Base-by-base conservation (phyloP, 805 yeast genomes). In the Scheffersomyces coipomensis region DNA sequence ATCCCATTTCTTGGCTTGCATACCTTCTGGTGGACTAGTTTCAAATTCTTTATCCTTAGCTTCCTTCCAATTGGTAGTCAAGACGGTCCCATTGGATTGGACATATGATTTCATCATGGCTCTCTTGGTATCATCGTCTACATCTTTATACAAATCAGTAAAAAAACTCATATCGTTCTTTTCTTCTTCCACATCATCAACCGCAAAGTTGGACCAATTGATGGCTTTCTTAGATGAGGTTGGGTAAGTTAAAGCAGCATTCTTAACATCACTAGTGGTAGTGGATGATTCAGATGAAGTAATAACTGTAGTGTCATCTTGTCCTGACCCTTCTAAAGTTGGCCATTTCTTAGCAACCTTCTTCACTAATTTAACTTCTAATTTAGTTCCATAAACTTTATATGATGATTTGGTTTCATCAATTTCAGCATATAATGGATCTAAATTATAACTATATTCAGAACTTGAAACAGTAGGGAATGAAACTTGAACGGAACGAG, bases 61-160 rank as follows among this genome's bases (percentile, higher is more conserved):
- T 43, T 88, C 96, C 9, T 66, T 76, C 99, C 99, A 93, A 56
- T 88, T 86, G 3, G 99, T 93, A 33, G 95, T 87, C 42, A 93
- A 68, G 2, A 95, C 79, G 0, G 99, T 93, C 16, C 99, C 99
- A 51, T 86, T 85, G 50, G 96, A 86, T 62, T 93, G 97, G n/a
- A 79, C 72, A 53, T 78, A 93, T 38, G 96, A 87, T 66, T 93
- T 93, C 95, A 88, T 85, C 98, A 93, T 93, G 2, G 99, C 99
- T 37, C 95, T 72, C 49, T 71, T 71, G 1, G 95, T 83, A 52
- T 93, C 97, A 6, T 85, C 93, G 56, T 89, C 95, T 0, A 95
- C 91, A 47, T 76, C 81, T 19, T 75, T 73, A 63, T 85, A 93
- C 9, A 93, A 55, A 46, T 79, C 72, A 49, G 79, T 76, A 66